A percentile compares a stretch with the other conserved stretches of the same genome.
Evolutionary conservation across 2,329 filamentous ascomycete genomes (phyloP).

Genomic region (Colletotrichum sp.): DNA sequence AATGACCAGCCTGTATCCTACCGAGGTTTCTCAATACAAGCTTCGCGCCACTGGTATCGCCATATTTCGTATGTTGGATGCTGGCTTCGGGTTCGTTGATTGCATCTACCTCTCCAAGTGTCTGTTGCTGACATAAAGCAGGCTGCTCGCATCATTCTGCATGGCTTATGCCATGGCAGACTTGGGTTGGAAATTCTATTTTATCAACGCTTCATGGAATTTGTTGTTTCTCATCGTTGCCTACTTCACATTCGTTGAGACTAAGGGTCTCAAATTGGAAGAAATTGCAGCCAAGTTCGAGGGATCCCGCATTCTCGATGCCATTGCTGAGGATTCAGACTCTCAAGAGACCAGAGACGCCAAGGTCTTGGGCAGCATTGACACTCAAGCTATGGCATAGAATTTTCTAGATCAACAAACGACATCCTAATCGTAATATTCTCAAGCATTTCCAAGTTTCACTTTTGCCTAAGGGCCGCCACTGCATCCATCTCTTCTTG

Average conservation of each 20-base stretch:
- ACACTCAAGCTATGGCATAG: background rate
- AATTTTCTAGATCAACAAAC: background rate
- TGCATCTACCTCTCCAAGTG: background rate
- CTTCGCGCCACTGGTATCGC: slow-evolving; percentile 34
- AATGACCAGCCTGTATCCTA: slow-evolving; percentile 36
- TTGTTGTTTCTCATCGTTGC: slow-evolving; percentile 28
- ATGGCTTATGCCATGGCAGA: slow-evolving; percentile 33
- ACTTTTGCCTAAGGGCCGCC: background rate
- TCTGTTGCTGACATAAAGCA: background rate
- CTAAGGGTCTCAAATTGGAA: slow-evolving; percentile 31
- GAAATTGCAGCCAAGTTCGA: slow-evolving; percentile 32
- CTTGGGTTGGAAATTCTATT: slow-evolving; percentile 34
- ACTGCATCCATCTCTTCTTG: background rate
- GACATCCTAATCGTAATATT: background rate
- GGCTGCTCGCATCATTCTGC: slow-evolving; percentile 29
- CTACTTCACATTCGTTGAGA: slow-evolving; percentile 32
- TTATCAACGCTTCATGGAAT: slow-evolving; percentile 34
- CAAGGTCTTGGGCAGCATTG: background rate
- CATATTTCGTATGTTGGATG: slow-evolving; percentile 31
- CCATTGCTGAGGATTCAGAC: background rate
- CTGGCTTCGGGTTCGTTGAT: slow-evolving; percentile 30
- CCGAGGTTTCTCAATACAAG: slow-evolving; percentile 35
- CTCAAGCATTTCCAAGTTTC: background rate
- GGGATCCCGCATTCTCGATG: background rate
- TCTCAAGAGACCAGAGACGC: background rate